phyloP scores from a whole-genome alignment of 2,329 filamentous ascomycete species.

The Ascochyta viciae-villosae region DNA sequence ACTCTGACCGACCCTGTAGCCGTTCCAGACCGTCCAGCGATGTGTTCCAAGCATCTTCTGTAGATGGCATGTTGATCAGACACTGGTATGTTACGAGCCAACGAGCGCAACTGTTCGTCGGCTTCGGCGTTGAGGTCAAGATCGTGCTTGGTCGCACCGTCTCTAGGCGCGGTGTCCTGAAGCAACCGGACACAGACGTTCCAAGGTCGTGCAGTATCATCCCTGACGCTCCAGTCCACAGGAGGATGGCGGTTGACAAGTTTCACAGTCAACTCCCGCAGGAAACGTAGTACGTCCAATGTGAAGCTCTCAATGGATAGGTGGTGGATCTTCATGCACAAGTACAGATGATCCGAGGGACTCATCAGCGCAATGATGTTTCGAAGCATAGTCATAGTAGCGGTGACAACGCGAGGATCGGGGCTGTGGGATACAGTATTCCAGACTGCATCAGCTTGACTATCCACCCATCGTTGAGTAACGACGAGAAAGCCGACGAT shows the following conservation, averaged over 20 bases:
- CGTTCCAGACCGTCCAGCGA: constrained; percentile 67
- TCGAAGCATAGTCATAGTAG: constrained; percentile 72
- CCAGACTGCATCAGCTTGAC: constrained; percentile 84
- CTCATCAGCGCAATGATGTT: constrained; percentile 56
- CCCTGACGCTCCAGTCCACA: constrained; percentile 22
- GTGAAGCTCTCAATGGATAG: constrained; percentile 42
- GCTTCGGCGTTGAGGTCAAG: constrained; percentile 71
- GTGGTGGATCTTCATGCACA: constrained; percentile 70
- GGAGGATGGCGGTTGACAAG: constrained; percentile 20
- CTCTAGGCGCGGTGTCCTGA: constrained; percentile 69
- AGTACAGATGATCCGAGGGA: constrained; percentile 61
- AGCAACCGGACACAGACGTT: constrained; percentile 71
- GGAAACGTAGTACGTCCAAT: constrained; percentile 40
- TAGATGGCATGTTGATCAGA: constrained; percentile 70
- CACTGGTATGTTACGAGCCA: constrained; percentile 66
- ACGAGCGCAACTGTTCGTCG: constrained; percentile 64
- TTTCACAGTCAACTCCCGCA: constrained; percentile 36
- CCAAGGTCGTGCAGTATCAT: constrained; percentile 53
- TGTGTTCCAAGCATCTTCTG: constrained; percentile 70
- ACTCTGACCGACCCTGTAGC: constrained; percentile 77
- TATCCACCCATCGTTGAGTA: constrained; percentile 72
- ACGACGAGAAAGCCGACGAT: constrained; percentile 88
- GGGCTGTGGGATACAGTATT: constrained; percentile 80
- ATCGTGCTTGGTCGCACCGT: constrained; percentile 63
- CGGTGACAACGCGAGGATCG: constrained; percentile 83